phyloP scores from a whole-genome alignment of 805 yeast species.

The Sungouiella thailandica region DNA sequence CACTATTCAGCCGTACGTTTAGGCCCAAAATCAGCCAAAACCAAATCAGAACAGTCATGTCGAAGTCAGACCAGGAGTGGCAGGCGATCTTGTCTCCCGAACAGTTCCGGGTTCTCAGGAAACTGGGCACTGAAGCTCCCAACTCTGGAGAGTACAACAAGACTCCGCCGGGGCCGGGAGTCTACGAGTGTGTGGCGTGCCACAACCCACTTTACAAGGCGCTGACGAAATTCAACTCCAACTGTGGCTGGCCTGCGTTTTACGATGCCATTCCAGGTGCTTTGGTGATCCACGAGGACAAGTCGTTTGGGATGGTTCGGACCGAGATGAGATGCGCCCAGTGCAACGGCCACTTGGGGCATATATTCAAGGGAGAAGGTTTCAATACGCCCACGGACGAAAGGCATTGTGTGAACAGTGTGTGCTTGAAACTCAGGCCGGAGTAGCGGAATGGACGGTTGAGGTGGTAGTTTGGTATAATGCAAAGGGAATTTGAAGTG shows the following conservation, averaged over 20 bases:
- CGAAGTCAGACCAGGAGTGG: constrained; percentile 63
- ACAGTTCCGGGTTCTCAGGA: constrained; percentile 74
- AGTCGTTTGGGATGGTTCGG: constrained; percentile 69
- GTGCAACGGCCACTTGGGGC: constrained; percentile 96
- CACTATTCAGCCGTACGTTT: too few relatives aligned
- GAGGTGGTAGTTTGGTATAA: too few relatives aligned
- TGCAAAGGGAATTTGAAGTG: too few relatives aligned
- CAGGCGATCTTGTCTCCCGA: constrained; percentile 66
- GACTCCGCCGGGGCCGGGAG: constrained; percentile 55
- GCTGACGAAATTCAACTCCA: constrained; percentile 76
- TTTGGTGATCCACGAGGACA: constrained; percentile 57
- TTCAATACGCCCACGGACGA: constrained; percentile 81
- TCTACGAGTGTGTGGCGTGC: constrained; percentile 85
- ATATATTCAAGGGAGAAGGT: constrained; percentile 92
- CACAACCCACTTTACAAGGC: constrained; percentile 73
- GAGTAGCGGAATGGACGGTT: neutral
- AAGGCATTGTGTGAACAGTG: constrained; percentile 92
- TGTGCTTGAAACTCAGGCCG: constrained; percentile 60
- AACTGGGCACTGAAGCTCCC: constrained; percentile 70
- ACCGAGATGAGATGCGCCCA: constrained; percentile 83
- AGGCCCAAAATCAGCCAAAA: too few relatives aligned
- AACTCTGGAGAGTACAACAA: constrained; percentile 54
- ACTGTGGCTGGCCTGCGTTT: constrained; percentile 99
- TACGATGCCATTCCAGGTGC: constrained; percentile 85
- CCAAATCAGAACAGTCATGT: too few relatives aligned